phyloP scores from a whole-genome alignment of 2,329 filamentous ascomycete genomes.

The Apiospora sp. region DNA sequence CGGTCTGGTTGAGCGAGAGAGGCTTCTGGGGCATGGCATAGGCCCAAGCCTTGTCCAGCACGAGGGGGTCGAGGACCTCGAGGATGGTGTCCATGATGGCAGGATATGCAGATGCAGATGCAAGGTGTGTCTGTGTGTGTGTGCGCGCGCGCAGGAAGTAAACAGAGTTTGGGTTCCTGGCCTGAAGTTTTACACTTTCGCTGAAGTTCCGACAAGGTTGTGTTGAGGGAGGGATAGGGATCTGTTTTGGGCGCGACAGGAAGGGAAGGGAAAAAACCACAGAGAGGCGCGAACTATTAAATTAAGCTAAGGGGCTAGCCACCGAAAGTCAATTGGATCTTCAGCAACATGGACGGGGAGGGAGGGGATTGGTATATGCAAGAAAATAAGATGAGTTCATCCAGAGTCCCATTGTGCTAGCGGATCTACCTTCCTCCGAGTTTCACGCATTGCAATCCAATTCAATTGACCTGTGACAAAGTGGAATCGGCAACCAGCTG shows the following conservation, averaged over 20 bases:
- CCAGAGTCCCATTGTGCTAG: constrained; percentile 12
- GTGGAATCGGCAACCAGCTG: neutral
- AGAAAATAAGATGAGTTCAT: constrained; percentile 19
- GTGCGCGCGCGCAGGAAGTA: constrained; percentile 9
- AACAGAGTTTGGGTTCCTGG: constrained; percentile 19
- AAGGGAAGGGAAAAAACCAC: neutral
- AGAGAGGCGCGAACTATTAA: constrained; percentile 9
- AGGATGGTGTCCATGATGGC: constrained; percentile 48
- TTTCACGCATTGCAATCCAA: constrained; percentile 3
- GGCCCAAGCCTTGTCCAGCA: constrained; percentile 51
- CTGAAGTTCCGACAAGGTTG: neutral
- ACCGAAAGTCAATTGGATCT: constrained; percentile 12
- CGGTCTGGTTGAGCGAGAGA: constrained; percentile 30
- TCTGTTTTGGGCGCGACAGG: neutral
- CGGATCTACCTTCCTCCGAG: constrained; percentile 15
- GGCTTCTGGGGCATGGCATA: constrained; percentile 43
- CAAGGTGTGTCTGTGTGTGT: neutral
- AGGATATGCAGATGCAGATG: neutral
- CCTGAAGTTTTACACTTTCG: constrained; percentile 16
- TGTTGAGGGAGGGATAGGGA: constrained; percentile 1
- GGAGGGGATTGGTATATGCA: constrained; percentile 10
- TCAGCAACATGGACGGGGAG: constrained; percentile 1
- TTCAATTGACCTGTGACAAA: constrained; percentile 5
- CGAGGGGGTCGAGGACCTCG: constrained; percentile 50
- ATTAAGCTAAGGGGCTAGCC: constrained; percentile 15